phyloP scores from a whole-genome alignment of 805 yeast genomes.

The Metschnikowia continentalis region DNA sequence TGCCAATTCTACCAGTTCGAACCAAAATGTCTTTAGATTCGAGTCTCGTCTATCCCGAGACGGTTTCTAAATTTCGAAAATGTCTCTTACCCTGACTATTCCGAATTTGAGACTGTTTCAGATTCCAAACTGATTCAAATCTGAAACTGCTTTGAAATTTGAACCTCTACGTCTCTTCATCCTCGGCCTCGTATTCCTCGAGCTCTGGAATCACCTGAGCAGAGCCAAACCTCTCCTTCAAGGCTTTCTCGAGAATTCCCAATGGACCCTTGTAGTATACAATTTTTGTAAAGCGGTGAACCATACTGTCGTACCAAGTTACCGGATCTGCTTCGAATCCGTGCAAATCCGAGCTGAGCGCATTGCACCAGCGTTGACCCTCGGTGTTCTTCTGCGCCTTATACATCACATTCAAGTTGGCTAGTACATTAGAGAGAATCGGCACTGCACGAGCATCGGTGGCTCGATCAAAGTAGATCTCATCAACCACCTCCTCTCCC shows the following conservation, averaged over 20 bases:
- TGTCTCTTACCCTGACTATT: no score
- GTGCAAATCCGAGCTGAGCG: conserved; percentile 22
- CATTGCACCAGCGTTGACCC: conserved; percentile 26
- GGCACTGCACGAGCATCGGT: conserved; percentile 25
- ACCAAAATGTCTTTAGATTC: no score
- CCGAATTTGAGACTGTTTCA: no score
- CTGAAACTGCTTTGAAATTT: no score
- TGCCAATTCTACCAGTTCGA: background rate
- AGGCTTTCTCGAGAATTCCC: conserved; percentile 38
- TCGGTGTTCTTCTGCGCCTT: conserved; percentile 19
- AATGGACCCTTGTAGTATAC: conserved; percentile 40
- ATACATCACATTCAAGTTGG: conserved; percentile 34
- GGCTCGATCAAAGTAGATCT: conserved; percentile 28
- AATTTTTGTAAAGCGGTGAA: conserved; percentile 33
- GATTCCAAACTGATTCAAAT: no score
- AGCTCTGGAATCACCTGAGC: conserved; percentile 31
- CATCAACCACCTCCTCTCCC: conserved; percentile 40
- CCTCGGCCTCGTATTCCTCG: conserved; percentile 42
- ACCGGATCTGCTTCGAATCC: conserved; percentile 23
- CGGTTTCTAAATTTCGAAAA: no score
- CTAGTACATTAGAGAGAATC: conserved; percentile 27
- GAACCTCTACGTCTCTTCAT: conserved; percentile 21
- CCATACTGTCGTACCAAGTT: conserved; percentile 33
- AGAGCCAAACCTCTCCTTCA: conserved; percentile 36
- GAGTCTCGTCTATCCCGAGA: no score